Conservation (phyloP, 2,329 filamentous ascomycete species). For the Alternaria alternata region DNA sequence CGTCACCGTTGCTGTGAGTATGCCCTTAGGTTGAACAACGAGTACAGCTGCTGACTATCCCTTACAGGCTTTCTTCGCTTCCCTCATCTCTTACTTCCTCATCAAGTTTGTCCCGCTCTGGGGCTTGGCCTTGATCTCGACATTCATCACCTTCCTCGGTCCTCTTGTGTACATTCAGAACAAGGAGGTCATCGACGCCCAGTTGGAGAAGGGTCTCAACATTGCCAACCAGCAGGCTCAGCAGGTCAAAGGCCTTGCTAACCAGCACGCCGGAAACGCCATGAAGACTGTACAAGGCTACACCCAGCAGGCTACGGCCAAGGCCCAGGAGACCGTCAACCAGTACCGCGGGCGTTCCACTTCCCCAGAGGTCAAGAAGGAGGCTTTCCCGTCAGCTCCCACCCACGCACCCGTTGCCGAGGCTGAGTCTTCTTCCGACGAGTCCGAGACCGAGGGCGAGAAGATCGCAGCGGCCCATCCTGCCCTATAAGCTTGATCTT, state of each 20-base stretch:
- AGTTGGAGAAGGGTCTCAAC: constrained; percentile 63
- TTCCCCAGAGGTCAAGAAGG: constrained; percentile 43
- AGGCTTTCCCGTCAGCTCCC: constrained; percentile 27
- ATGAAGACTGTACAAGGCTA: constrained; percentile 66
- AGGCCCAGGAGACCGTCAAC: constrained; percentile 63
- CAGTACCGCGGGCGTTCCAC: constrained; percentile 50
- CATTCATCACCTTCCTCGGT: constrained; percentile 64
- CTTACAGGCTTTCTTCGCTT: constrained; percentile 64
- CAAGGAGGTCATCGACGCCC: constrained; percentile 69
- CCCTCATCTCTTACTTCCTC: constrained; percentile 69
- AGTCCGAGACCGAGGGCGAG: constrained; percentile 13
- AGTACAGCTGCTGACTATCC: constrained; percentile 8
- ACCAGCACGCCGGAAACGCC: constrained; percentile 66
- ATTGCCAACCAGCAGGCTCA: constrained; percentile 66
- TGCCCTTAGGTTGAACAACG: background rate
- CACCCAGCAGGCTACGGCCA: constrained; percentile 66
- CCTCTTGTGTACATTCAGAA: constrained; percentile 72
- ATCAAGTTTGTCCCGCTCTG: constrained; percentile 72
- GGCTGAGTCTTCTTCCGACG: constrained; percentile 16
- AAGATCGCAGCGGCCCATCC: constrained; percentile 33
- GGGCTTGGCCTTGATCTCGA: constrained; percentile 67
- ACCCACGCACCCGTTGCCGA: constrained; percentile 21
- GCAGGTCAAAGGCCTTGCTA: constrained; percentile 67
- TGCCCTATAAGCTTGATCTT: constrained; percentile 31
- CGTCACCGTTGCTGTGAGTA: constrained; percentile 66